phyloP scores from a whole-genome alignment of 2,329 filamentous ascomycete genomes.

The Aspergillus sp. region DNA sequence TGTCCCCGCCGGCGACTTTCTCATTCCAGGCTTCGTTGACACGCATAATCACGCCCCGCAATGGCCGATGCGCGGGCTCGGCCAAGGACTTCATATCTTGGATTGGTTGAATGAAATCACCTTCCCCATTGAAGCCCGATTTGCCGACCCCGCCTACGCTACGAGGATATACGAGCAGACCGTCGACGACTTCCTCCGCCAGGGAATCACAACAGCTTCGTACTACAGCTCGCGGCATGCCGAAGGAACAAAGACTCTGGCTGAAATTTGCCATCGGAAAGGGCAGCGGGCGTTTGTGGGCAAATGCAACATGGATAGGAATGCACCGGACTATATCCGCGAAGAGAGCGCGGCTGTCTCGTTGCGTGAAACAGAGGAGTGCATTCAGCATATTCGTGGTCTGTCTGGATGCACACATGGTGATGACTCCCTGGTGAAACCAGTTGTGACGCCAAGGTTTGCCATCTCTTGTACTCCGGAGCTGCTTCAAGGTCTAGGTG shows the following conservation, averaged over 20 bases:
- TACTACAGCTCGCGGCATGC: slow-evolving; percentile 38
- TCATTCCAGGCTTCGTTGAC: slow-evolving; percentile 51
- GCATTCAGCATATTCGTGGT: slow-evolving; percentile 49
- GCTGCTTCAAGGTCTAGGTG: slow-evolving; percentile 57
- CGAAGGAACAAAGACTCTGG: slow-evolving; percentile 31
- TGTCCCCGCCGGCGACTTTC: slow-evolving; percentile 29
- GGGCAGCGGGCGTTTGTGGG: slow-evolving; percentile 39
- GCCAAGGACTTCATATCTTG: slow-evolving; percentile 44
- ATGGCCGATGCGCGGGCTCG: slow-evolving; percentile 48
- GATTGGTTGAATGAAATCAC: slow-evolving; percentile 67
- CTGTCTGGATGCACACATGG: slow-evolving; percentile 46
- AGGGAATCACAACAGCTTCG: slow-evolving; percentile 44
- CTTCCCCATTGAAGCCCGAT: slow-evolving; percentile 64
- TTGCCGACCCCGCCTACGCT: slow-evolving; percentile 56
- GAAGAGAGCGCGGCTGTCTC: slow-evolving; percentile 51
- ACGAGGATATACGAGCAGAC: slow-evolving; percentile 51
- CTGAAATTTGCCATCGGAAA: slow-evolving; percentile 30
- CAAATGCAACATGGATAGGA: slow-evolving; percentile 40
- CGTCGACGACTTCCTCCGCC: slow-evolving; percentile 59
- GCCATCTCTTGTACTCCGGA: slow-evolving; percentile 60
- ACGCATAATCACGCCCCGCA: slow-evolving; percentile 69
- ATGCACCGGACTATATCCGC: slow-evolving; percentile 53
- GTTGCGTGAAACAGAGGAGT: slow-evolving; percentile 50
- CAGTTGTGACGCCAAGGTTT: slow-evolving; percentile 60
- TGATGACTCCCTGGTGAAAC: slow-evolving; percentile 41